Evolutionary conservation across 805 yeast species (phyloP).

Genomic region (Candida sithepensis): DNA sequence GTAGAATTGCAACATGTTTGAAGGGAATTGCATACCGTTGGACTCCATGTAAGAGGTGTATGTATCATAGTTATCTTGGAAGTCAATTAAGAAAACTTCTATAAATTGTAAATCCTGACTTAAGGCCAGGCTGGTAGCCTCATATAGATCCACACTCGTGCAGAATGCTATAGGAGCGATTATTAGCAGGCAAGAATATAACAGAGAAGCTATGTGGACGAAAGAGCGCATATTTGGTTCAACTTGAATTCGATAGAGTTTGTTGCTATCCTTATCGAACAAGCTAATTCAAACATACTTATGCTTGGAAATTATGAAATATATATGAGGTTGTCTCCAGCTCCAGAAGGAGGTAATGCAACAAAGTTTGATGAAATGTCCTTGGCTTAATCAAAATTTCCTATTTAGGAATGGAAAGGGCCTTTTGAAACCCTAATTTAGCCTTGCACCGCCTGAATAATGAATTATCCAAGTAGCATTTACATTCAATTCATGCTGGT

Average conservation of each 20-base stretch:
- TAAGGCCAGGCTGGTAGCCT: conserved; percentile 31
- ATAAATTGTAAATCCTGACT: conserved; percentile 30
- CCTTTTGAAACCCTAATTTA: conserved; percentile 6
- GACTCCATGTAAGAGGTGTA: conserved; percentile 35
- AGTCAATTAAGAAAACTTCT: conserved; percentile 31
- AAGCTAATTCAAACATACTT: too few species aligned
- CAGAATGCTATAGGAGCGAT: conserved; percentile 6
- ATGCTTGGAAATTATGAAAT: too few species aligned
- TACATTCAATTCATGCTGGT: too few species aligned
- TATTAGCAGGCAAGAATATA: not conserved
- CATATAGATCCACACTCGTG: conserved; percentile 21
- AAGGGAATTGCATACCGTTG: conserved; percentile 27
- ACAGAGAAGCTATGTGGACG: not conserved
- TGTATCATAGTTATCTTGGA: conserved; percentile 21
- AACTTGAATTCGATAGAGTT: too few species aligned
- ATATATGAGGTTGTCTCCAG: too few species aligned
- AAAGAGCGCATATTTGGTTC: not conserved
- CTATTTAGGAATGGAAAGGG: conserved; percentile 22
- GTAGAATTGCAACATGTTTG: conserved; percentile 28
- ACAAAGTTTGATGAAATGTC: too few species aligned
- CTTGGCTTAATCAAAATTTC: conserved; percentile 3
- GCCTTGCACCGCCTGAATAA: too few species aligned
- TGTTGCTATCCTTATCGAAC: too few species aligned
- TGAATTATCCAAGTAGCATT: too few species aligned
- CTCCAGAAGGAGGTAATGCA: too few species aligned